Base-by-base conservation (phyloP, 345 rosid genomes). In the Eucalyptus regnans region DNA sequence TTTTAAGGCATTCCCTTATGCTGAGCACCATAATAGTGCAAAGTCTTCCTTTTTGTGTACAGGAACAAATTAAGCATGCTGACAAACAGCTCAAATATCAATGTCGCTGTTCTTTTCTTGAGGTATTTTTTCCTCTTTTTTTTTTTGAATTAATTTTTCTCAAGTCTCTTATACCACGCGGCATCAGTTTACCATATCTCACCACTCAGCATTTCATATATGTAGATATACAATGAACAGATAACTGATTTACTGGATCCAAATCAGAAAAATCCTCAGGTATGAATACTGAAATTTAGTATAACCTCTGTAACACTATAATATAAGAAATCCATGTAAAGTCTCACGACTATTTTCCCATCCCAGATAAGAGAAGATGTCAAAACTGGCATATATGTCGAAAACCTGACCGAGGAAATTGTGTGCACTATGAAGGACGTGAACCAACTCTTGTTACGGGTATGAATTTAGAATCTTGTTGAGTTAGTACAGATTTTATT, bases 141-240 rank as follows among this genome's bases (percentile, higher is more conserved):
- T 22, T 85, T 46, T 9, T 54, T 71, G 17, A 41, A 5, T 86
- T 23, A 9, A 31, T 41, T 37, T 60, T 90, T 41, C 9, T 10
- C 29, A 51, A 25, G n/a, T 81, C n/a, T 58, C 44, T 48, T 44
- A 50, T 11, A 50, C 79, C 86, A 9, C 12, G 43, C 3, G 48
- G 43, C 64, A 50, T 43, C 17, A 3, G 22, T 48, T 56, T 6
- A 27, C 41, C 18, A 86, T 14, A 31, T 44, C 54, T 15, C 2
- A 33, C 41, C 68, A 52, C 87, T 52, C 66, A 23, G 23, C 84
- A 76, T 41, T 92, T 87, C 92, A 16, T 68, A 89, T 84, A 91
- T 93, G 92, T 95, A 98, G 99, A 98, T 98, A 86, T 98, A 98
- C 92, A 98, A 98, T 88, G 99, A 98, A 92, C 99, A 98, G 92